Evolutionary conservation across 805 yeast species (phyloP), one percentile per base, ranked within the genome.

Genomic region (Monosporozyma yasuniensis): DNA sequence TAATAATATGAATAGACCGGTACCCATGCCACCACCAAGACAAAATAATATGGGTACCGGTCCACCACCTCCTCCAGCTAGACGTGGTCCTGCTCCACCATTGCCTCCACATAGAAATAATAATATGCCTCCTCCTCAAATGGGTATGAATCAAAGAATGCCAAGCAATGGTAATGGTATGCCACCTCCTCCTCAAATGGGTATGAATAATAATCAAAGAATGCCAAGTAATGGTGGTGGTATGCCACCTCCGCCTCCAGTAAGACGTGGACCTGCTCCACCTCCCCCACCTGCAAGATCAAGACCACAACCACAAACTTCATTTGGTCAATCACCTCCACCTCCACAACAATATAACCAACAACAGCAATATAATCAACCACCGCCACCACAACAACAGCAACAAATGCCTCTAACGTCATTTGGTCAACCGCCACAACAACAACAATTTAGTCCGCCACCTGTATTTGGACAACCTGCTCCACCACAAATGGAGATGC

Each of bases 1-100:
- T 30, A 44, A 21, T 14, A 44, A 14, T 25, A 44, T 18, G 47
- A 52, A 12, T 47, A 39, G 42, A 21, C 42, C 42, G 7, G 42
- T 39, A 21, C 42, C 42, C 16, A 21, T 21, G 27, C 42, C 27
- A 21, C 42, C 55, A 18, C 48, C 50, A 19, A 47, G 51, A 49
- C 27, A 47, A 41, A 39, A 39, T 39, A 39, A 39, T 22, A 39
- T 21, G 23, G 39, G 12, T 14, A n/a, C 19, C 21, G 37, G 37
- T 30, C 56, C 58, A 18, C 58, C 57, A 5, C 60, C 64, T 19
- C 66, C 67, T 14, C 66, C 67, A 1, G 56, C 66, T 42, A 60
- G 64, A 39, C 57, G 66, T 21, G 63, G 66, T 5, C 61, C 65
- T 8, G 64, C 62, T 10, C 68, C 67, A 21, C 61, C 64, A n/a